A percentile compares a stretch with the other conserved stretches of the same genome.
phyloP scores from a whole-genome alignment of 192 early-diverging fungal genomes.

The Backusella australiensis region DNA sequence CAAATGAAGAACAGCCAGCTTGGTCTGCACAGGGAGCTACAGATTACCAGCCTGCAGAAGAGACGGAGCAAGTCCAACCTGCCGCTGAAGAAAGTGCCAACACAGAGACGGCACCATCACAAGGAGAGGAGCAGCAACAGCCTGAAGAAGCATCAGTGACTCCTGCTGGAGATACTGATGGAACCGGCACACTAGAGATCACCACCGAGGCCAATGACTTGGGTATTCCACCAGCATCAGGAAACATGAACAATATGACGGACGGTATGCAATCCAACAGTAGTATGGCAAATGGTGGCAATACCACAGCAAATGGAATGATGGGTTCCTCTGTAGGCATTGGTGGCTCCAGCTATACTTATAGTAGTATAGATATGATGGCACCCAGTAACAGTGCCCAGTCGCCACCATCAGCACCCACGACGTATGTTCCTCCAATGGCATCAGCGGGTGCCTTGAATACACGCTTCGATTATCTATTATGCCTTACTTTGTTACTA shows the following conservation, averaged over 20 bases:
- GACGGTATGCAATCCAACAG: not conserved
- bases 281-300: not conserved
- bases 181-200: not conserved
- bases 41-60: not conserved
- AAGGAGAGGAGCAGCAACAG: not conserved
- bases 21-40: not conserved
- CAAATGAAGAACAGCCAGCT: not conserved
- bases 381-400: not conserved
- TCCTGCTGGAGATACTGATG: not conserved
- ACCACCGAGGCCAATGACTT: not conserved
- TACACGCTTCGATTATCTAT: not conserved
- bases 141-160: not conserved
- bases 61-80: not conserved
- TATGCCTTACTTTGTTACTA: not conserved
- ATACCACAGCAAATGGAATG: not conserved
- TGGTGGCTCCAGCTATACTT: not conserved
- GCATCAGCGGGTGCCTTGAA: not conserved
- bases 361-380: not conserved
- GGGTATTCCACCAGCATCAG: not conserved
- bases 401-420: not conserved
- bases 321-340: not conserved
- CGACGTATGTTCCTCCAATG: not conserved
- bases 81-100: not conserved
- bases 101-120: not conserved
- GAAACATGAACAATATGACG: not conserved